Conservation (phyloP, 129 eudicot species). For the Cynara cardunculus region DNA sequence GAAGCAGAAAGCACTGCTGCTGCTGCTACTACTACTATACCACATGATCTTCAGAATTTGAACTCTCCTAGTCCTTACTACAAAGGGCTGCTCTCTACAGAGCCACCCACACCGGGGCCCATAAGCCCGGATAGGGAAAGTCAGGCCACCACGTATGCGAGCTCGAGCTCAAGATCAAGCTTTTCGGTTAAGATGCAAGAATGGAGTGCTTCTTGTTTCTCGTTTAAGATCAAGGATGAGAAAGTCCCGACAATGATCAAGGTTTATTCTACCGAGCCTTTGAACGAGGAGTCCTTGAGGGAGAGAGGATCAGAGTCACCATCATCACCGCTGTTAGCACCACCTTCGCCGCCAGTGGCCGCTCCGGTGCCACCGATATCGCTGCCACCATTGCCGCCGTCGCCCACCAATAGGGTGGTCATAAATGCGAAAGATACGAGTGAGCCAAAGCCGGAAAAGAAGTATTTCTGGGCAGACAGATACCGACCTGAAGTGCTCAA, state of each 20-base stretch:
- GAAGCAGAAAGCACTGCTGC: slow-evolving; percentile 29
- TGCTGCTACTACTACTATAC: neutral
- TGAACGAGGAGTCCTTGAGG: slow-evolving; percentile 72
- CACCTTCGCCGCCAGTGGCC: neutral
- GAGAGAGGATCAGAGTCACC: slow-evolving; percentile 61
- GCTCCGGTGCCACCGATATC: neutral
- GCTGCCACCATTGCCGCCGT: slow-evolving; percentile 13
- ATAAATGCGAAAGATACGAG: slow-evolving; percentile 23
- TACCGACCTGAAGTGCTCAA: slow-evolving; percentile 46
- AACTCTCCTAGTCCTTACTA: slow-evolving; percentile 30
- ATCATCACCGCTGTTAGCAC: slow-evolving; percentile 18
- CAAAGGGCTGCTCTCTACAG: slow-evolving; percentile 33
- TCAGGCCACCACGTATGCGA: slow-evolving; percentile 27
- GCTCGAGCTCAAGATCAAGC: slow-evolving; percentile 42
- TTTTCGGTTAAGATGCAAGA: slow-evolving; percentile 50
- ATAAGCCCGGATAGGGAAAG: slow-evolving; percentile 54
- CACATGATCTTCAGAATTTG: slow-evolving; percentile 18
- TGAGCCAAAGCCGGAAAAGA: slow-evolving; percentile 27
- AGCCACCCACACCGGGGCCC: slow-evolving; percentile 7
- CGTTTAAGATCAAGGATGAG: slow-evolving; percentile 24
- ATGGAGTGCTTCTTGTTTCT: slow-evolving; percentile 51
- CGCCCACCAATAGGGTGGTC: slow-evolving; percentile 9
- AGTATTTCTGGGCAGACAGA: slow-evolving; percentile 60
- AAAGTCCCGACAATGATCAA: slow-evolving; percentile 23
- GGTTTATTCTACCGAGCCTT: slow-evolving; percentile 21